Conservation (phyloP, 331 rosid genomes). For the Cucumis variabilis region DNA sequence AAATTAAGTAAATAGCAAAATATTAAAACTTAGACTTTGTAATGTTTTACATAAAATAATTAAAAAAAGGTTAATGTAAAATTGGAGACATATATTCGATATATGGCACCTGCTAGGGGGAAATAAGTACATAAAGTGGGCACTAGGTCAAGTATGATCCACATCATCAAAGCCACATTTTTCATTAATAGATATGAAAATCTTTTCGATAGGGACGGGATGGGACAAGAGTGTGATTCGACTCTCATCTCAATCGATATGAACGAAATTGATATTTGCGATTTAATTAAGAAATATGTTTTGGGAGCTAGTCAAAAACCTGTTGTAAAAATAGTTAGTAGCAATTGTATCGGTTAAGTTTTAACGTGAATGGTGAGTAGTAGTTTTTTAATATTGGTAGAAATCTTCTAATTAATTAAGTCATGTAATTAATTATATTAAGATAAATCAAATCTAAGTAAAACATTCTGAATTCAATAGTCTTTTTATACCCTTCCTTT, state of each 20-base stretch:
- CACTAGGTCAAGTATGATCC: not conserved
- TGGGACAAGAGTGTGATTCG: no score
- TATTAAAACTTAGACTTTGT: not conserved
- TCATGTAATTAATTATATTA: no score
- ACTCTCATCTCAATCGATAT: no score
- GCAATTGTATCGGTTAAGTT: not conserved
- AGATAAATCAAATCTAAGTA: no score
- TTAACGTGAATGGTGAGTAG: not conserved
- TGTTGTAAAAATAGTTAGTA: no score
- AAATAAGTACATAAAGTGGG: not conserved
- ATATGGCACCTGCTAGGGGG: not conserved
- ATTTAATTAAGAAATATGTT: no score
- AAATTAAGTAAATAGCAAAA: not conserved
- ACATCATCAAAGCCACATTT: slow-evolving; percentile 5
- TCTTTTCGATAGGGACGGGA: not conserved
- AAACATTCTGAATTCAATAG: no score
- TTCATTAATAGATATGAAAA: not conserved
- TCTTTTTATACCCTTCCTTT: not conserved
- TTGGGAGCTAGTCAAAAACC: not conserved
- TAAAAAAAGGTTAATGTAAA: not conserved
- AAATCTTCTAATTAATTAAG: not conserved
- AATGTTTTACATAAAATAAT: not conserved
- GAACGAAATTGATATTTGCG: not conserved
- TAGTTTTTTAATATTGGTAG: not conserved
- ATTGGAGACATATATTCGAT: not conserved